phyloP scores from a whole-genome alignment of 805 yeast genomes.

The Zygosaccharomyces siamensis region DNA sequence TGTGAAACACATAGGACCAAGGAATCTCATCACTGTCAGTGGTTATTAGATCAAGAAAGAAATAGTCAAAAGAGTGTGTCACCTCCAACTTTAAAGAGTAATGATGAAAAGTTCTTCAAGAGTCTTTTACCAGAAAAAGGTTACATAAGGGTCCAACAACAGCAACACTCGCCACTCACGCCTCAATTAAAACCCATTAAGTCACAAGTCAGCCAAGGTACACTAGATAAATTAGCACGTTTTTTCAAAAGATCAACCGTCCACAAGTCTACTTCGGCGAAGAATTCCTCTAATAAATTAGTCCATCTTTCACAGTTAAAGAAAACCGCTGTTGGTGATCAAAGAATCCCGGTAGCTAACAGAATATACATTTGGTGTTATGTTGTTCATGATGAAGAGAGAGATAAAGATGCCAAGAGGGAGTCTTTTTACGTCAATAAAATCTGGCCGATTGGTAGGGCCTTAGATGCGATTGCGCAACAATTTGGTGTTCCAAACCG shows the following conservation, averaged over 20 bases:
- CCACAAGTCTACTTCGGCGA: conserved; percentile 8
- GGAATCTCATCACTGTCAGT: conserved; percentile 28
- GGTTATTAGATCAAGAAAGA: conserved; percentile 12
- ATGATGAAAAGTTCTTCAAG: conserved; percentile 25
- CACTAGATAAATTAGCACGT: conserved; percentile 25
- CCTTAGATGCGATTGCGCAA: conserved; percentile 29
- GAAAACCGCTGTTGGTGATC: conserved; percentile 27
- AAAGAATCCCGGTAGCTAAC: conserved; percentile 24
- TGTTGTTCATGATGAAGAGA: conserved; percentile 15
- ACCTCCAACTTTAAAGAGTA: conserved; percentile 2
- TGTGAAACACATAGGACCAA: conserved; percentile 29
- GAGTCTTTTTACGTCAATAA: conserved; percentile 26
- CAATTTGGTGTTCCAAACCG: conserved; percentile 23
- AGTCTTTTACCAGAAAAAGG: conserved; percentile 31
- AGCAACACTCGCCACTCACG: neutral
- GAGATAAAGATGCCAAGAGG: conserved; percentile 11
- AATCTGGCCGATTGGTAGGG: conserved; percentile 34
- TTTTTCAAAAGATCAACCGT: conserved; percentile 20
- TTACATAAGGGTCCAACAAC: conserved; percentile 20
- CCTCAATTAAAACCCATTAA: neutral
- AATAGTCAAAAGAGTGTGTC: neutral
- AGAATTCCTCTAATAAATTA: conserved; percentile 14
- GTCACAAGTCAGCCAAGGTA: conserved; percentile 17
- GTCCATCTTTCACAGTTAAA: conserved; percentile 19
- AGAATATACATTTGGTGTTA: conserved; percentile 28